Conservation (phyloP, 2,329 filamentous ascomycete species). For the Ceratocystis eucalypticola region DNA sequence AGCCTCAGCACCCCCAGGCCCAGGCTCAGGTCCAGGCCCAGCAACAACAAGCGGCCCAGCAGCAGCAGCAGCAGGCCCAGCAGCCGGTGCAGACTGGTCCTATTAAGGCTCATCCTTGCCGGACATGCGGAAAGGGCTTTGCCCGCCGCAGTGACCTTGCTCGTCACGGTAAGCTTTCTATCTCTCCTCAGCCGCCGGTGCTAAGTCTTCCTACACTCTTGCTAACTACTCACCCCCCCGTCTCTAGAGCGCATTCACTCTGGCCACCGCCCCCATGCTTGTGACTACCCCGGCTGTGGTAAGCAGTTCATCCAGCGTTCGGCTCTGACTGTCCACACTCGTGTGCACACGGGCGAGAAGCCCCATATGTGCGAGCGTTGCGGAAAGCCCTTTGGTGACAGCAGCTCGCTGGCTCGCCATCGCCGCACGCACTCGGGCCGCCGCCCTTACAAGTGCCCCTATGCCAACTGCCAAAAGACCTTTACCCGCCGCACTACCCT, state of each 20-base stretch:
- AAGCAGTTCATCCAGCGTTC: constrained; percentile 97
- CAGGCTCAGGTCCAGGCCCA: constrained; percentile 24
- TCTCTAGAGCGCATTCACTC: constrained; percentile 86
- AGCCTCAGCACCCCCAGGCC: too few relatives aligned
- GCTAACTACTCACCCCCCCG: constrained; percentile 22
- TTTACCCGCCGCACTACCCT: constrained; percentile 92
- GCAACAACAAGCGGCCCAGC: constrained; percentile 21
- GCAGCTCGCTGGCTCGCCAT: constrained; percentile 83
- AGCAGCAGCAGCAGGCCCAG: constrained; percentile 26
- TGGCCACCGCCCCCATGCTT: constrained; percentile 79
- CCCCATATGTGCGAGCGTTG: constrained; percentile 96
- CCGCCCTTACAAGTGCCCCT: constrained; percentile 92
- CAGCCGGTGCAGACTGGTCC: constrained; percentile 23
- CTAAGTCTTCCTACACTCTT: background rate
- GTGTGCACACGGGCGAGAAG: constrained; percentile 95
- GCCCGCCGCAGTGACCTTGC: constrained; percentile 87
- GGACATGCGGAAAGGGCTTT: constrained; percentile 81
- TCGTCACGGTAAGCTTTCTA: constrained; percentile 60
- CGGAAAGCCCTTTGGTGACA: constrained; percentile 96
- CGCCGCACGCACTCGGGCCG: constrained; percentile 91
- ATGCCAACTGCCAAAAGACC: constrained; percentile 94
- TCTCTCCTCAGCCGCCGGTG: background rate
- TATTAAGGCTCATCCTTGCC: constrained; percentile 70
- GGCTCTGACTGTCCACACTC: constrained; percentile 84
- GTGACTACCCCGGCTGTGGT: constrained; percentile 74